Evolutionary conservation across 768 basidiomycete species (phyloP), one percentile per base, ranked within the genome.

Genomic region (Polyporus arcularius): DNA sequence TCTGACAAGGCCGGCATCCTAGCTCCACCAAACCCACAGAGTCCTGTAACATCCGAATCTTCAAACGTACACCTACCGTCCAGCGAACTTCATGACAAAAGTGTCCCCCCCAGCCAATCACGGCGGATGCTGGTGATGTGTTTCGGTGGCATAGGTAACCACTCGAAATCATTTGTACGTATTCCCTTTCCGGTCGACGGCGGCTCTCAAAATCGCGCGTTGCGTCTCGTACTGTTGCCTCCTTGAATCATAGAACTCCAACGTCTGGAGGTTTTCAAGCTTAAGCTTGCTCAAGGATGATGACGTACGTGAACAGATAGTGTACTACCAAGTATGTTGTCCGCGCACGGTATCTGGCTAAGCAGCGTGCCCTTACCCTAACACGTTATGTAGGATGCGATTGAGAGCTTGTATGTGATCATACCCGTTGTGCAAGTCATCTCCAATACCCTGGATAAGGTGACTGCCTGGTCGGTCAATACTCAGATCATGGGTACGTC

Each of bases 271-370:
- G 61, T 77, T 90, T 53, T 85, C 89, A 67, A 82, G 86, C 8
- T 80, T 87, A 67, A 82, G 86, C 8, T 80, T 87, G 82, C 71
- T 90, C 61, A 85, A 84, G 75, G 90, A 89, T 70, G 85, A 87
- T 52, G 80, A 86, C 61, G 76, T 77, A 28, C 63, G 69, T 16
- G 74, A 85, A 60, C 89, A 91, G 67, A 77, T 89, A 69, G 87
- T 89, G 0, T 91, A 91, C 66, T 91, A 91, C 70, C 89, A 91
- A 76, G 89, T 84, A 40, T 18, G 11, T 11, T 7, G 3, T 35
- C 7, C 3, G 11, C 18, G 42, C 35, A 35, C 14, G 9, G 38
- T 42, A 35, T 35, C 60, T 47, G 50, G 52, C 53, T 51, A 38
- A 42, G 43, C 45, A 31, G 14, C 45, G 46, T 16, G 30, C 11